A percentile compares a stretch with the other conserved stretches of the same genome.
Conservation (phyloP, 2,329 filamentous ascomycete genomes). For the Colletotrichum somersetense region DNA sequence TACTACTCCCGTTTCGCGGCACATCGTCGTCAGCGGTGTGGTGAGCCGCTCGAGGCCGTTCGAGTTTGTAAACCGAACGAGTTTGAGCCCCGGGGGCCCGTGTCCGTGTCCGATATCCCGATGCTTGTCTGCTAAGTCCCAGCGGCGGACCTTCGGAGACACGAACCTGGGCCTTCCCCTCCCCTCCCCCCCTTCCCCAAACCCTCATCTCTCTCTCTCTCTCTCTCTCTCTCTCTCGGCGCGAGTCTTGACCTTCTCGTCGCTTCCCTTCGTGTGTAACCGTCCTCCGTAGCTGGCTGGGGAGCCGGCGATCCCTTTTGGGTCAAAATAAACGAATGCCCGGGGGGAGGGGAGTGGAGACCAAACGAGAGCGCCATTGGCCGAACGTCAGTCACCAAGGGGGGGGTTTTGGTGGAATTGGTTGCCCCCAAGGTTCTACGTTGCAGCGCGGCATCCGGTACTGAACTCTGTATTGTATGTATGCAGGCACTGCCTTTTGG, state of each 20-base stretch:
- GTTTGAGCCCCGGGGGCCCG: neutral
- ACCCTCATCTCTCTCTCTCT: neutral
- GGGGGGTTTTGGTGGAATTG: neutral
- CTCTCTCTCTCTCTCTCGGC: neutral
- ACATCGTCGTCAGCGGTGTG: neutral
- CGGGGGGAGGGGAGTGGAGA: neutral
- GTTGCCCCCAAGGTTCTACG: neutral
- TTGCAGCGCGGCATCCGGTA: conserved; percentile 3
- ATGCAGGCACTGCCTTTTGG: neutral
- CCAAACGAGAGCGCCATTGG: neutral
- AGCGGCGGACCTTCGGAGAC: neutral
- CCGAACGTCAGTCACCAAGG: neutral
- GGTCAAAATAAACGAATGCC: neutral
- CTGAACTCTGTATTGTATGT: neutral
- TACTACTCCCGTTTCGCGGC: neutral
- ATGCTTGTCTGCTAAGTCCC: neutral
- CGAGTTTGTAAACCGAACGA: neutral
- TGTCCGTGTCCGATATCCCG: neutral
- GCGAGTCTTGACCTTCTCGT: no score
- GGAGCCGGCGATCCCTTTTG: no score
- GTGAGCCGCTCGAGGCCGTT: neutral
- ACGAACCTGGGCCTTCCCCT: neutral
- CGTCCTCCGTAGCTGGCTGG: neutral
- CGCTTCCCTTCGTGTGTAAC: neutral
- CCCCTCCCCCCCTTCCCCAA: no score